phyloP scores from a whole-genome alignment of 2,329 filamentous ascomycete genomes.

The Aureobasidium pullulans region DNA sequence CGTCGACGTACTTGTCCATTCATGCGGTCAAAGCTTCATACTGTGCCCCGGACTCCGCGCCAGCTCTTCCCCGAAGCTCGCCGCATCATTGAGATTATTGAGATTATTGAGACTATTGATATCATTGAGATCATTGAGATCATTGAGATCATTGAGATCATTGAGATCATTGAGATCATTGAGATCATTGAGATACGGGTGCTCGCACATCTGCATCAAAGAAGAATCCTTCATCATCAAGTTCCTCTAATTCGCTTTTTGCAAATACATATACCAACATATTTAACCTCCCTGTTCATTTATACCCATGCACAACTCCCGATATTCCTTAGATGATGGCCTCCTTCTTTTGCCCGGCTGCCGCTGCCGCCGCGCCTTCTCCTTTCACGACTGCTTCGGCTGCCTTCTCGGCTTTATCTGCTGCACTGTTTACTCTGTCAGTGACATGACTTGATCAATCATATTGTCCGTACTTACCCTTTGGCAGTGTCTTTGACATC shows the following conservation, averaged over 20 bases:
- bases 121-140: not conserved
- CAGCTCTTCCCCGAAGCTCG: not conserved
- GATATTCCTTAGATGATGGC: not conserved
- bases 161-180: not conserved
- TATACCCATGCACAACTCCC: not conserved
- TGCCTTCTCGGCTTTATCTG: constrained; percentile 12
- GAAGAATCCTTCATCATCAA: not conserved
- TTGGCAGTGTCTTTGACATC: constrained; percentile 20
- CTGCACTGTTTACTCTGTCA: not conserved
- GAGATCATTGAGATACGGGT: not conserved
- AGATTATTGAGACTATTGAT: no score
- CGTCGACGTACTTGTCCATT: not conserved
- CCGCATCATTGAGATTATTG: not conserved
- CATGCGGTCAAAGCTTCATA: constrained; percentile 9
- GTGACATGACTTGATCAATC: not conserved
- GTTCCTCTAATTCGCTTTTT: not conserved
- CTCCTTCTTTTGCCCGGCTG: not conserved
- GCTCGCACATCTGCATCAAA: no score
- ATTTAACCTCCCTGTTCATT: not conserved
- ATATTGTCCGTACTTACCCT: not conserved
- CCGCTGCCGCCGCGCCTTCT: not conserved
- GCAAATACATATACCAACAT: constrained; percentile 12
- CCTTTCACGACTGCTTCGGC: constrained; percentile 10
- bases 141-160: not conserved
- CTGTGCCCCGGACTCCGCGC: not conserved